phyloP scores from a whole-genome alignment of 768 basidiomycete genomes.

The Psilocybe cyanescens region DNA sequence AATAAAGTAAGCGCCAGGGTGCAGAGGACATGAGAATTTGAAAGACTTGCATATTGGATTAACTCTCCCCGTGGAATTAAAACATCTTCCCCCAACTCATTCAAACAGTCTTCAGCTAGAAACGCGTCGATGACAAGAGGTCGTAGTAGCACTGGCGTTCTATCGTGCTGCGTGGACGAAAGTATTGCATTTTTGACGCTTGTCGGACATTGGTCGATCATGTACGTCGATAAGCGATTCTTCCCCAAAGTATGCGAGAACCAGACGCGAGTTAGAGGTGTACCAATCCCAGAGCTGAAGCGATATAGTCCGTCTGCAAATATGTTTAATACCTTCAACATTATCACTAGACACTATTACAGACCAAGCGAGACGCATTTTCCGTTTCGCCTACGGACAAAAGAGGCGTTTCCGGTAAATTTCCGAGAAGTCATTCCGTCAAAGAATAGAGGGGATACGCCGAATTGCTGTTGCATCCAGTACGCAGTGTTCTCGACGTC shows the following conservation, averaged over 20 bases:
- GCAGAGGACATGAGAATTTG: not conserved
- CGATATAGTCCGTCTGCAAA: slow-evolving; percentile 9
- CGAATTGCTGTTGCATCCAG: slow-evolving; percentile 10
- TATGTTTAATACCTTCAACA: not conserved
- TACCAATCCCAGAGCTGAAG: not conserved
- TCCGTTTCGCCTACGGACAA: not conserved
- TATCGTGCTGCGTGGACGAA: not conserved
- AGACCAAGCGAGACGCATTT: not conserved
- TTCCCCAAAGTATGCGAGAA: slow-evolving; percentile 5
- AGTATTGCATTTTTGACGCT: slow-evolving; percentile 1
- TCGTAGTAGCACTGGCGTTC: slow-evolving; percentile 4
- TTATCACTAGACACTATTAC: not conserved
- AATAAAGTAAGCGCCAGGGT: not conserved
- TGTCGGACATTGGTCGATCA: slow-evolving; percentile 2
- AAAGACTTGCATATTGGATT: slow-evolving; percentile 9
- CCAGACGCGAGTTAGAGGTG: slow-evolving; percentile 2
- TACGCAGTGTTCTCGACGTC: slow-evolving; percentile 5
- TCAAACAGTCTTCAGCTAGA: slow-evolving; percentile 8
- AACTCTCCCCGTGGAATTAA: slow-evolving; percentile 4
- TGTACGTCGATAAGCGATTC: not conserved
- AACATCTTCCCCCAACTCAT: slow-evolving; percentile 2
- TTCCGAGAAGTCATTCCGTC: not conserved
- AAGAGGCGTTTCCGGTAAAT: not conserved
- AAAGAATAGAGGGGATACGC: slow-evolving; percentile 8
- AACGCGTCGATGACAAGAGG: slow-evolving; percentile 18